Base-by-base conservation (phyloP, 106 monocot genomes). In the Allium sativum region DNA sequence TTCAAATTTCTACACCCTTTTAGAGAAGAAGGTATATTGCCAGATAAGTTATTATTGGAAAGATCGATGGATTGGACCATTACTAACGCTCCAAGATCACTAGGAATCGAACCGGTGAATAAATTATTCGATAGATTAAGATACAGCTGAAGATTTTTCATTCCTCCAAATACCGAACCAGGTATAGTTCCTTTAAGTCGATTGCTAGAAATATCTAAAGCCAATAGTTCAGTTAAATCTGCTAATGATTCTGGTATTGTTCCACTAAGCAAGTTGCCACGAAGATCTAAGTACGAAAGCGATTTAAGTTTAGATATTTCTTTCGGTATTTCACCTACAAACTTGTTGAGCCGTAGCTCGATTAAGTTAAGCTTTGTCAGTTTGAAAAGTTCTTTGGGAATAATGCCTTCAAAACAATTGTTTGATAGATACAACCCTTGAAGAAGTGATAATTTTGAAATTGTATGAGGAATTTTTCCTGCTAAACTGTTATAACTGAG, bases 51-150 rank as follows among this genome's bases (percentile, higher is more conserved):
- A 68, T 94, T 94, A 47, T 77, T 76, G n/a, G 94, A 94, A 14
- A 94, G 18, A 65, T 94, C 86, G 40, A 94, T 86, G 11, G 73
- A 74, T 55, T 94, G 90, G 55, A 86, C 83, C 86, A 81, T 94
- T 8, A 11, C 31, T 19, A 90, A 56, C 0, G 16, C 66, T 22
- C 86, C 82, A 45, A 94, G 52, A 65, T 89, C 86, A 14, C 53
- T 17, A 0, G 88, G 93, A 53, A 93, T 72, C 21, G 75, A 51
- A 56, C 85, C 93, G 7, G 40, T 22, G 2, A 93, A 62, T 46
- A 69, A 40, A 68, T 93, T 93, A 64, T 79, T 72, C 8, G 93
- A 85, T 10, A 89, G 45, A 74, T 93, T 85, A 21, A 93, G 65
- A 63, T 67, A 75, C 8, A 85, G 42, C 73, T 85, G 88, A 63